Evolutionary conservation across 331 rosid genomes (phyloP).

Genomic region (Spiraea crenata): DNA sequence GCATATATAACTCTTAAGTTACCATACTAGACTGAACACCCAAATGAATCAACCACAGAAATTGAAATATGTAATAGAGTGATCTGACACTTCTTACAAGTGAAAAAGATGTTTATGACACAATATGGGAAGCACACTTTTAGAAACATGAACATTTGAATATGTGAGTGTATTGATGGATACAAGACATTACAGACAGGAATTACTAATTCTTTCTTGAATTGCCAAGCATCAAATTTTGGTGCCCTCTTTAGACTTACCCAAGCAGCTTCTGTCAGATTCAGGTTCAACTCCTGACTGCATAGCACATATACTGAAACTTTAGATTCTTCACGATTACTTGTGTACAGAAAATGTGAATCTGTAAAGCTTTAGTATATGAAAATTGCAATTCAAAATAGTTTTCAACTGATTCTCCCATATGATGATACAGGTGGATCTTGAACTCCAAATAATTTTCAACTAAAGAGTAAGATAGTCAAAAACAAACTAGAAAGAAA

Average conservation of each 20-base stretch:
- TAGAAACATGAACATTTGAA: background rate
- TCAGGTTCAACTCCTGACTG: slow-evolving; percentile 90
- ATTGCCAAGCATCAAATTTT: background rate
- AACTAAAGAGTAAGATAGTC: no score
- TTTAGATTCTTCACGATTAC: slow-evolving; percentile 16
- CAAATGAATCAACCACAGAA: background rate
- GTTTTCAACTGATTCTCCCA: background rate
- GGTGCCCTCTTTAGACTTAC: slow-evolving; percentile 41
- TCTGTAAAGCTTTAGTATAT: background rate
- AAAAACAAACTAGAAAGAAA: slow-evolving; percentile 9
- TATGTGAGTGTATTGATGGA: background rate
- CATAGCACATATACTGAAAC: slow-evolving; percentile 32
- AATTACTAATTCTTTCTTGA: background rate
- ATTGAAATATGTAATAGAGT: background rate
- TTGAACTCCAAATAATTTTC: no score
- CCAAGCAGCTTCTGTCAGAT: slow-evolving; percentile 96
- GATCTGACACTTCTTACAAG: background rate
- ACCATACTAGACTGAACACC: background rate
- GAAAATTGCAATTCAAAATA: background rate
- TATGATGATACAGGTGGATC: background rate
- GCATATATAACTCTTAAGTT: background rate
- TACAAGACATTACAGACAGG: background rate
- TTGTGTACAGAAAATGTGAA: background rate
- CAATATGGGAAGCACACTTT: background rate
- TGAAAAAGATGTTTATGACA: background rate